Base-by-base conservation (phyloP, 352 stramenopile genomes). In the Globisporangium nunn region DNA sequence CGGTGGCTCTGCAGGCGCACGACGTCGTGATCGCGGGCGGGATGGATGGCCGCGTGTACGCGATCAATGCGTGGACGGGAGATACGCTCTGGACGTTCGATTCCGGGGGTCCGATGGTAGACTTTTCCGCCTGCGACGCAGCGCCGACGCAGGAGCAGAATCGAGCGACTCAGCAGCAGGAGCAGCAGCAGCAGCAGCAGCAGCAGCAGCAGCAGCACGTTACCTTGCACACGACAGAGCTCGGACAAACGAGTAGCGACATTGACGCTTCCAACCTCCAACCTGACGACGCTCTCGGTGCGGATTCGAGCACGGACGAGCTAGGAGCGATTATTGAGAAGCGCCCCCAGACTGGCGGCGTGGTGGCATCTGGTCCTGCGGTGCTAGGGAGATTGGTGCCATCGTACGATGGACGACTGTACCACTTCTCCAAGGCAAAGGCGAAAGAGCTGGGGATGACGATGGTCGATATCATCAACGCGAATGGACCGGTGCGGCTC, bases 11-110 rank as follows among this genome's bases (percentile, higher is more conserved):
- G 37, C 29, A 29, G 43, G 54, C 47, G 33, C 50, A 73, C 35
- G 80, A 90, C 35, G 61, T 93, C 46, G 58, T 93, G 2, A 67
- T 93, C 12, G 75, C 78, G n/a, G 83, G 83, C 14, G 79, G 81
- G 0, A 67, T 91, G 23, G 82, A 91, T 60, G 83, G 83, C 7
- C 76, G 78, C 44, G 76, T 93, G 54, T 88, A 83, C 57, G 83
- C 80, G 40, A 63, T 93, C 49, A 70, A 91, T 52, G 83, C 83
- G 56, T 93, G 83, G 83, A 87, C 81, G 3, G 83, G 83, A 39
- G 64, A 91, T 29, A 67, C 88, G 40, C 65, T 91, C 45, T 91
- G 82, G 79, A 86, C 74, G 30, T 91, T 93, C 48, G 81, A 93
- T 66, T 91, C 83, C 29, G 83, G 83, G 46, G 81, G 83, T 61